phyloP scores from a whole-genome alignment of 352 stramenopile genomes.

The Pythium brassicae region DNA sequence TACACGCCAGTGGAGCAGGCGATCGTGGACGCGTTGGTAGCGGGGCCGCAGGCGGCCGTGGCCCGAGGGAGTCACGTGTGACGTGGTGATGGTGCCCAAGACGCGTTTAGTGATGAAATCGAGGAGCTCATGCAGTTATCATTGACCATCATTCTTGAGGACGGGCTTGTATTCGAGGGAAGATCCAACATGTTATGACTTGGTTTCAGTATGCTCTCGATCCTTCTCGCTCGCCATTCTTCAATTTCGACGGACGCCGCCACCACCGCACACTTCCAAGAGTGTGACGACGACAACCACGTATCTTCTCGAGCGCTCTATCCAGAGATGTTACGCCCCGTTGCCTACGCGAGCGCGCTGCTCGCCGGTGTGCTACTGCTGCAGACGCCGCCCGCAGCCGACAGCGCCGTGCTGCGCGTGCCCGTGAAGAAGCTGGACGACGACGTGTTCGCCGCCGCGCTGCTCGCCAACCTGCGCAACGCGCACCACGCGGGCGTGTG shows the following conservation, averaged over 20 bases:
- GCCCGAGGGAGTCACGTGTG: too few relatives aligned
- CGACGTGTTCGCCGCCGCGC: conserved; percentile 52
- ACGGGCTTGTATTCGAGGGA: too few relatives aligned
- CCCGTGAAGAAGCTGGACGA: conserved; percentile 68
- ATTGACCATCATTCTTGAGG: not conserved
- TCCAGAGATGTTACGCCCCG: conserved; percentile 9
- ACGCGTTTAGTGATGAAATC: not conserved
- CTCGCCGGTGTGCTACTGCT: conserved; percentile 11
- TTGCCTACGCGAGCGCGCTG: conserved; percentile 11
- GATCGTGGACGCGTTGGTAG: conserved; percentile 30
- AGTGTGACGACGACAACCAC: not conserved
- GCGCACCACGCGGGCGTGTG: conserved; percentile 39
- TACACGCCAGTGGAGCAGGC: conserved; percentile 44
- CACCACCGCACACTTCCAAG: too few relatives aligned
- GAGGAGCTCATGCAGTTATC: not conserved
- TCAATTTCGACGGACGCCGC: not conserved
- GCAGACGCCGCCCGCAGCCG: conserved; percentile 5
- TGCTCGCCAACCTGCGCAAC: conserved; percentile 44
- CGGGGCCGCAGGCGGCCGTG: too few relatives aligned
- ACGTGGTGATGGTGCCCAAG: too few relatives aligned
- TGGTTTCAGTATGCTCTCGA: not conserved
- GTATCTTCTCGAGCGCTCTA: not conserved
- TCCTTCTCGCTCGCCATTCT: not conserved
- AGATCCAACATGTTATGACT: not conserved
- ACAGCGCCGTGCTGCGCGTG: conserved; percentile 44